Evolutionary conservation across 345 rosid genomes (phyloP), one percentile per base, ranked within the genome.

Genomic region (Eucalyptus cloeziana): DNA sequence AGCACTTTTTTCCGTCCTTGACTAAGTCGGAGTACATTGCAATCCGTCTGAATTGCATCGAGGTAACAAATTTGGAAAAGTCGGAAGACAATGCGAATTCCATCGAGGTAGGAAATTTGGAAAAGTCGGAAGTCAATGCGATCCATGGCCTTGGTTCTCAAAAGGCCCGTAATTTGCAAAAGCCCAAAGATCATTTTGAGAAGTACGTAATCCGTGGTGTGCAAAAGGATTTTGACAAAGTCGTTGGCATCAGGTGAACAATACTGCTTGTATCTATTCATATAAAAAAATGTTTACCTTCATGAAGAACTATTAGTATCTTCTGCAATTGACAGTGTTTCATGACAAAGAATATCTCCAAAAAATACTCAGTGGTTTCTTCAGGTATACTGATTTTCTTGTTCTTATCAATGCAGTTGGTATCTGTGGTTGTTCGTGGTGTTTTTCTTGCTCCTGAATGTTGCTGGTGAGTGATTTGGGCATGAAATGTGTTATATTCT

Each of bases 201-300:
- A 49, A 49, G 50, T 49, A 97, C 92, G 91, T 98, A 94, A 91
- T 94, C 85, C 97, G 98, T 67, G 96, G 96, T 31, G 95, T 98
- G 17, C 98, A 98, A 91, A 97, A 95, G 4, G 99, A 98, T 95
- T 98, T 98, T 83, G 96, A 95, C 94, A 94, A 91, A 93, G 99
- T 98, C 52, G 99, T 98, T 43, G 99, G 99, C 83, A 95, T 97
- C 90, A 97, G 99, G 99, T 94, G 69, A 88, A 69, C 27, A 8
- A 37, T 50, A 40, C 25, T 19, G 10, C 25, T 11, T 14, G 43
- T 27, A 30, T 50, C 5, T 17, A 30, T 11, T 43, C 44, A 43
- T 43, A 43, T 43, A 11, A 60, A 30, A 30, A 13, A 60, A 60
- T 12, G n/a, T 30, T 60, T 60, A 27, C 16, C 67, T 60, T 60